Evolutionary conservation across 2,329 filamentous ascomycete species (phyloP), one percentile per base, ranked within the genome.

Genomic region (Colletotrichum destructivum): DNA sequence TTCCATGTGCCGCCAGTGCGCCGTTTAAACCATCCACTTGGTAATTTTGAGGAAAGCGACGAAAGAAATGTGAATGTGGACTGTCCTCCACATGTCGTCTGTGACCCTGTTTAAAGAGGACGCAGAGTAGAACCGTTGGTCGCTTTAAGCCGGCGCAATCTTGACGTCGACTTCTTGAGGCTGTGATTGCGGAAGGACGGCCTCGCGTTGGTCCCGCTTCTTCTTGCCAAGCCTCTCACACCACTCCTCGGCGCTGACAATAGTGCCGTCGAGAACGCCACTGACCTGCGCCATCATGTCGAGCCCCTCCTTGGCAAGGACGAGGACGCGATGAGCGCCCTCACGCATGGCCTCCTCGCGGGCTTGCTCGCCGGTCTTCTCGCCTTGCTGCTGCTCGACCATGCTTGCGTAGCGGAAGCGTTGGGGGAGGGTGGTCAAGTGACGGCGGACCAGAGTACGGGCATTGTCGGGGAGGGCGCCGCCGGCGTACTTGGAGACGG

Each of bases 231-330:
- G 85, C 23, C 91, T 87, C 71, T 95, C 93, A 75, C 96, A 94
- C 96, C 96, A 98, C 76, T 92, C 90, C 81, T 98, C 96, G 0
- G 96, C 96, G 76, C 93, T 96, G 66, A 93, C 89, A 64, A 98
- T 93, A 0, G 96, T 98, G 64, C 94, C 93, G 75, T 97, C 94
- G 11, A 98, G 88, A 2, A 98, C 94, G 6, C 92, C 91, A 51
- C 92, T 96, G 61, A 99, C 94, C 80, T 98, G 95, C 1, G 91
- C 89, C 88, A 98, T 95, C 92, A 98, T 98, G 76, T 98, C 95
- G 16, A 98, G 86, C 0, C 95, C 94, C 80, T 98, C 96, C 77
- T 93, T 93, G 8, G 96, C 96, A 62, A 98, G 90, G 1, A 96
- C 90, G 15, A 98, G 84, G 67, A 97, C 95, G 51, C 93, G 88